These are phyloP conservation scores for Nicotiana knightiana DNA, from an alignment of 257 asterid genomes.

Conservation along the genomic window DNA sequence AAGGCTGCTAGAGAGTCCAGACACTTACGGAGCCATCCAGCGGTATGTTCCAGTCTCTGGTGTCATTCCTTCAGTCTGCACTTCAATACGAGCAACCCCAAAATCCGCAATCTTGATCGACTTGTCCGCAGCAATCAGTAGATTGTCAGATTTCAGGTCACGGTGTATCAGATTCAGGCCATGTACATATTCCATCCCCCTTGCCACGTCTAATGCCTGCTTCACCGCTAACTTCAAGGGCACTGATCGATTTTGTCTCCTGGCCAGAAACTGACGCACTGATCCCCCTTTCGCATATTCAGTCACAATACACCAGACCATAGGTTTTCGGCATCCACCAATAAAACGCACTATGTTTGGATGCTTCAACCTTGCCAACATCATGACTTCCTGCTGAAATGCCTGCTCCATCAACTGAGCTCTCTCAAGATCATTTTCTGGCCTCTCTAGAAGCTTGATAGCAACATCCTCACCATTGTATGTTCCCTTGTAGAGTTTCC, in stretches of 20 bases:
- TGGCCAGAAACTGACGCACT: slow-evolving; percentile 74
- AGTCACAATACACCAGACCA: slow-evolving; percentile 97
- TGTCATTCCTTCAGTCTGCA: slow-evolving; percentile 99
- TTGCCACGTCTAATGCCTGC: slow-evolving; percentile 96
- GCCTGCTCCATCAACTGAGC: slow-evolving; percentile 93
- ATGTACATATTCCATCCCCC: slow-evolving; percentile 95
- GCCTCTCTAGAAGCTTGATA: slow-evolving; percentile 88
- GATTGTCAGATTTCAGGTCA: slow-evolving; percentile 92
- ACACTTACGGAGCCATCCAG: slow-evolving; percentile 99
- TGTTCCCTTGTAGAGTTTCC: slow-evolving; percentile 85
- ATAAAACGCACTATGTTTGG: slow-evolving; percentile 89
- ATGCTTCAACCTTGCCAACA: slow-evolving; percentile 79
- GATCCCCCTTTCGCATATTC: slow-evolving; percentile 98
- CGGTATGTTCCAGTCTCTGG: slow-evolving; percentile 98
- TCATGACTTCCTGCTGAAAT: slow-evolving; percentile 97
- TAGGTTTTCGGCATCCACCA: slow-evolving; percentile 87
- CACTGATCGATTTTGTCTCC: slow-evolving; percentile 75
- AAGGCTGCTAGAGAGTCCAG: neutral
- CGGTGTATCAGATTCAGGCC: slow-evolving; percentile 82
- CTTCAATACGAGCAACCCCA: slow-evolving; percentile 97
- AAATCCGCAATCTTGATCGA: slow-evolving; percentile 95
- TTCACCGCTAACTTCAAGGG: slow-evolving; percentile 92
- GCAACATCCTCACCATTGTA: slow-evolving; percentile 94
- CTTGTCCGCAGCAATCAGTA: slow-evolving; percentile 78
- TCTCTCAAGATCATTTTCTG: slow-evolving; percentile 71